Conservation (phyloP, 2,329 filamentous ascomycete genomes). For the Byssochlamys sp. region DNA sequence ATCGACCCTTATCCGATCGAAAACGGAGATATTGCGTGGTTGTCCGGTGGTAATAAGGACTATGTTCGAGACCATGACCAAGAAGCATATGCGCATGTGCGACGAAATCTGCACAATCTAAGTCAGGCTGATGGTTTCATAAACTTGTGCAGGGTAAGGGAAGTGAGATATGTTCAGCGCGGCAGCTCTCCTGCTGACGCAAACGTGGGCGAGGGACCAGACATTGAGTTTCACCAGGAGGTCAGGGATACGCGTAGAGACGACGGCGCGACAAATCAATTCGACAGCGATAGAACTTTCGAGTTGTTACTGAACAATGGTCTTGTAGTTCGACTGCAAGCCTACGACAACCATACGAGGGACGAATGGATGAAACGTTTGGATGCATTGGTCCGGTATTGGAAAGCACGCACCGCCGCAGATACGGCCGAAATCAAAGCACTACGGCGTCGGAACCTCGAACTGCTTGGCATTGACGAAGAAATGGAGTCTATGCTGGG, state of each 20-base stretch:
- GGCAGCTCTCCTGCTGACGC: slow-evolving; percentile 46
- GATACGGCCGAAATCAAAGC: slow-evolving; percentile 51
- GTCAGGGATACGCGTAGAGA: slow-evolving; percentile 38
- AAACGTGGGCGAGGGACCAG: slow-evolving; percentile 42
- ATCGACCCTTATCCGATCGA: slow-evolving; percentile 52
- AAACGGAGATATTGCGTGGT: slow-evolving; percentile 48
- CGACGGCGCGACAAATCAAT: slow-evolving; percentile 44
- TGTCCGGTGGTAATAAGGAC: slow-evolving; percentile 39
- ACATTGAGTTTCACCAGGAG: slow-evolving; percentile 48
- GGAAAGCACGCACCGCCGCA: slow-evolving; percentile 47
- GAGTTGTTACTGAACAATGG: slow-evolving; percentile 54
- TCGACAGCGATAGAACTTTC: slow-evolving; percentile 51
- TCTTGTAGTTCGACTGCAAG: slow-evolving; percentile 51
- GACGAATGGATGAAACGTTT: slow-evolving; percentile 55
- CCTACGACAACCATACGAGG: slow-evolving; percentile 48
- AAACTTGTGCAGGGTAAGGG: slow-evolving; percentile 48
- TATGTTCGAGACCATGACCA: slow-evolving; percentile 44
- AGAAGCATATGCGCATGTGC: slow-evolving; percentile 50
- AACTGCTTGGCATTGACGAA: slow-evolving; percentile 54
- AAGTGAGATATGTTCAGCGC: slow-evolving; percentile 47
- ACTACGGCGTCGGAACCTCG: slow-evolving; percentile 49
- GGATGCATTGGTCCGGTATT: slow-evolving; percentile 49
- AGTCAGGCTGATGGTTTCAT: slow-evolving; percentile 55
- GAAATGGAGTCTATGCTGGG: slow-evolving; percentile 56
- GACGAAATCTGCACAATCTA: slow-evolving; percentile 50